Evolutionary conservation across 2,329 filamentous ascomycete species (phyloP), one percentile per base, ranked within the genome.

Genomic region (Thyridium curvatum): DNA sequence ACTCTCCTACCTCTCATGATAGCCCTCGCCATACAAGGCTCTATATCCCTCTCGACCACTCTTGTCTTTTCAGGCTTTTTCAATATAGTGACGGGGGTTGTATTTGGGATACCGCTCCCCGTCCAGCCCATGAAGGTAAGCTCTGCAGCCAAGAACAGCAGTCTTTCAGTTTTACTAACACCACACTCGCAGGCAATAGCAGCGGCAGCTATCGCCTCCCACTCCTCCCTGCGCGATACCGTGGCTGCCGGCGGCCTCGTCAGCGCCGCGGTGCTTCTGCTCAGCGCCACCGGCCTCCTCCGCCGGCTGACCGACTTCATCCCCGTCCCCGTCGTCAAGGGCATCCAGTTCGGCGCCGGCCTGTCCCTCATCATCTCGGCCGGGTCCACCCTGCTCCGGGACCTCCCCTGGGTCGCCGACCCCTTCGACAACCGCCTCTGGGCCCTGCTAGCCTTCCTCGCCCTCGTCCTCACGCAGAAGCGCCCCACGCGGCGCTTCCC

Each of bases 261-360:
- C 28, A 81, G 82, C 2, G 66, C 66, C 7, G 74, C 83, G 16
- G 82, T 96, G 8, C 71, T 91, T 8, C 7, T 94, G 1, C 79
- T 96, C 56, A 90, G 84, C 53, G 56, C 81, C 4, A 94, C 88
- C 0, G 87, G 91, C 1, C 63, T 93, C n/a, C 68, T 96, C 26
- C 72, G 72, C 41, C 84, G 80, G 72, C 80, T 87, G 37, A 82
- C 85, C 8, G 64, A 69, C n/a, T 69, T 81, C 12, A 84, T 94
- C 8, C 91, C 91, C 1, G 77, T 90, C 12, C 86, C 90, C 0
- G 84, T 97, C 1, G 82, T 97, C 38, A 95, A 94, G 57, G 91
- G 91, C 21, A 96, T 97, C 48, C 93, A 97, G 62, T 79, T 96
- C 35, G 91, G 91, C 30, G 91, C 91, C 4, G 91, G 91, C 2